These are phyloP conservation scores for Lentinula sp. DNA, from an alignment of 768 basidiomycete species.

Conservation along the genomic window DNA sequence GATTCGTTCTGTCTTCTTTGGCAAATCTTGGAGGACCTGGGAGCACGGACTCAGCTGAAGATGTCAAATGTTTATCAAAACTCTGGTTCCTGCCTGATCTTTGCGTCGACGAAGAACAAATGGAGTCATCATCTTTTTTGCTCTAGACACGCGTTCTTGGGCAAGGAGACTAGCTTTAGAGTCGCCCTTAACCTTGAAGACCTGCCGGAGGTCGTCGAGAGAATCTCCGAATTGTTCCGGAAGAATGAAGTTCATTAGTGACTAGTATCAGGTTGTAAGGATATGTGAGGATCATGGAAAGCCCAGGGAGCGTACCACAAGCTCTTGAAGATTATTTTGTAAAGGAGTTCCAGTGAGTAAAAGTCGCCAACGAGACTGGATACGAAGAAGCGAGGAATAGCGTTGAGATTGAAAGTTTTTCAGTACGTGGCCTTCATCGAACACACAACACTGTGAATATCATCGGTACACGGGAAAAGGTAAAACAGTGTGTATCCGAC, in stretches of 20 bases:
- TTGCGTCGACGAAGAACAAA: conserved; percentile 97
- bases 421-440: conserved; percentile 94
- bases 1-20: conserved; percentile 87
- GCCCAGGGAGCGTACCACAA: conserved; percentile 56
- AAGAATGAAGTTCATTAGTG: conserved; percentile 95
- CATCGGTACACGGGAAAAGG: neutral
- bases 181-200: conserved; percentile 97
- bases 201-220: conserved; percentile 76
- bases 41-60: neutral
- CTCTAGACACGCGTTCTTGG: conserved; percentile 87
- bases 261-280: conserved; percentile 42
- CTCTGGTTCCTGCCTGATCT: conserved; percentile 62
- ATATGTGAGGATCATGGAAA: neutral
- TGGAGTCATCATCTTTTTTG: conserved; percentile 99
- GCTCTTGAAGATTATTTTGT: conserved; percentile 86
- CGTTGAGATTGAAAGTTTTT: conserved; percentile 99
- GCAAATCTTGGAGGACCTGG: conserved; percentile 88
- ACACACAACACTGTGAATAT: conserved; percentile 77
- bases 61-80: neutral
- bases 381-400: conserved; percentile 82
- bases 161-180: conserved; percentile 84
- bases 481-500: conserved; percentile 22
- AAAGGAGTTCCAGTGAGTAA: conserved; percentile 94
- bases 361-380: conserved; percentile 83
- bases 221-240: conserved; percentile 81